A percentile compares a stretch with the other conserved stretches of the same genome.
Conservation (phyloP, 345 rosid genomes). For the Moringa oleifera region DNA sequence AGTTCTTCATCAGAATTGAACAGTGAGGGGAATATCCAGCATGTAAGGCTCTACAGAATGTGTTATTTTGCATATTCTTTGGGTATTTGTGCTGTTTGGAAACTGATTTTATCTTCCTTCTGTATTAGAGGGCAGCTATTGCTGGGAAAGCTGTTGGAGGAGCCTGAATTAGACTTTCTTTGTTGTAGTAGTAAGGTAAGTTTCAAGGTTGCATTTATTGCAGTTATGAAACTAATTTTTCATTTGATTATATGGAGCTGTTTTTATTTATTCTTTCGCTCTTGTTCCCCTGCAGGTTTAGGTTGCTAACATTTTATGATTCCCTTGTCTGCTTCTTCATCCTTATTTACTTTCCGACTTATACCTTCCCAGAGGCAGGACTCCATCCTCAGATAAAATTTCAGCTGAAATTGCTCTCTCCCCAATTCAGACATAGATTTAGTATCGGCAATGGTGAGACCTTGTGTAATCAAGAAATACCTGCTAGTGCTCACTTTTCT, state of each 20-base stretch:
- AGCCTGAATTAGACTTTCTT: constrained; percentile 29
- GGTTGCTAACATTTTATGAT: constrained; percentile 36
- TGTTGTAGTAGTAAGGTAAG: constrained; percentile 33
- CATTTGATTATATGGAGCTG: background rate
- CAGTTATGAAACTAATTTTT: background rate
- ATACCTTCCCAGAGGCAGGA: constrained; percentile 20
- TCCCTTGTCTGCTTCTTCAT: constrained; percentile 38
- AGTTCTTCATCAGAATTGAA: constrained; percentile 40
- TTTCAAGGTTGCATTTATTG: constrained; percentile 8
- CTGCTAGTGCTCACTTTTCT: constrained; percentile 39
- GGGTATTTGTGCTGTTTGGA: background rate
- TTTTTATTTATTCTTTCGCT: constrained; percentile 5
- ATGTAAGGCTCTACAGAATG: constrained; percentile 25
- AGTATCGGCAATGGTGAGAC: constrained; percentile 35
- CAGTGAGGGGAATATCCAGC: constrained; percentile 44
- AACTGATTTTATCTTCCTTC: background rate
- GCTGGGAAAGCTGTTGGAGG: constrained; percentile 58
- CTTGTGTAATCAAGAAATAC: constrained; percentile 37
- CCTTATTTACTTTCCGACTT: constrained; percentile 23
- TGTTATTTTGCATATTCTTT: background rate
- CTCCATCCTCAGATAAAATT: constrained; percentile 6
- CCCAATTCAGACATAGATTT: background rate
- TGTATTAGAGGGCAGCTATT: constrained; percentile 55
- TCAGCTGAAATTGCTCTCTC: constrained; percentile 8
- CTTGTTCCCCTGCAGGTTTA: constrained; percentile 46